These are phyloP conservation scores for Adansonia digitata DNA, from an alignment of 345 rosid species.

Conservation along the genomic window DNA sequence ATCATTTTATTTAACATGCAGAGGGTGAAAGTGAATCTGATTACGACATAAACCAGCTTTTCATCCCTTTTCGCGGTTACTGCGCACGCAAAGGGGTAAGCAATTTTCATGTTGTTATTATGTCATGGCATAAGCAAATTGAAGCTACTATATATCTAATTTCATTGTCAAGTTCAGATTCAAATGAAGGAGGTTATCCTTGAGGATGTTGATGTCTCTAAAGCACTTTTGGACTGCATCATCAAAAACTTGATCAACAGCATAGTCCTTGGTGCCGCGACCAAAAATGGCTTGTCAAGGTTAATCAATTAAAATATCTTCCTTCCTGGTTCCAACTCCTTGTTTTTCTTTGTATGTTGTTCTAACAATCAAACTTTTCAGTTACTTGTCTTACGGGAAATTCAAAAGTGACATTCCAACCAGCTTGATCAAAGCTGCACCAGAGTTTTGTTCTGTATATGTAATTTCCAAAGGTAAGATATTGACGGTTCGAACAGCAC, in stretches of 20 bases:
- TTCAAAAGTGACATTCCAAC: conserved; percentile 53
- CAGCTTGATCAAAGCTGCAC: conserved; percentile 45
- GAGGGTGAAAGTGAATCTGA: conserved; percentile 31
- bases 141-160: background rate
- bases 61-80: conserved; percentile 63
- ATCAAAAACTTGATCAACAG: conserved; percentile 47
- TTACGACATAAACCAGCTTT: conserved; percentile 40
- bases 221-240: conserved; percentile 55
- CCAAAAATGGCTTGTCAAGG: conserved; percentile 61
- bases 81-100: conserved; percentile 84
- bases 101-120: background rate
- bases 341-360: background rate
- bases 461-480: conserved; percentile 79
- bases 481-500: conserved; percentile 42
- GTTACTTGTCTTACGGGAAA: conserved; percentile 26
- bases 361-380: background rate
- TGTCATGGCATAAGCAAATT: background rate
- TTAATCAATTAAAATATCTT: conserved; percentile 10
- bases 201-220: conserved; percentile 55
- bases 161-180: conserved; percentile 35
- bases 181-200: conserved; percentile 50
- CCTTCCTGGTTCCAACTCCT: background rate
- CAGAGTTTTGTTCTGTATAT: conserved; percentile 69
- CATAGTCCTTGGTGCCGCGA: conserved; percentile 60
- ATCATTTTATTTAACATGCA: background rate